phyloP scores from a whole-genome alignment of 169 alveolate species.

The Cryptosporidium viatorum region DNA sequence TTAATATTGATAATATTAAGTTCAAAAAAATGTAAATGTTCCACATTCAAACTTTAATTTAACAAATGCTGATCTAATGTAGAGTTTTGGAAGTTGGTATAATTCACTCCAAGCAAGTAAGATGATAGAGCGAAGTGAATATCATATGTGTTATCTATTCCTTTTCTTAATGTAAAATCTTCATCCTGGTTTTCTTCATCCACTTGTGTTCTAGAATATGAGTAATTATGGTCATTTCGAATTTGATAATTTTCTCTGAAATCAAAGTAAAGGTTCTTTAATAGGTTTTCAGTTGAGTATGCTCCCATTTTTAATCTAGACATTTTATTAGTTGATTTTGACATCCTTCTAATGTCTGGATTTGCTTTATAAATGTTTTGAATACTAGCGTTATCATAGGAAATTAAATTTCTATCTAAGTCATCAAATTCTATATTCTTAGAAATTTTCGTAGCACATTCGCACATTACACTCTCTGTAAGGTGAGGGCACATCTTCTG shows the following conservation, averaged over 20 bases:
- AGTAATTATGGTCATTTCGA: not conserved
- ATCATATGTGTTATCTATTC: conserved; percentile 7
- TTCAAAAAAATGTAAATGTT: conserved; percentile 18
- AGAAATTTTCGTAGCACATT: conserved; percentile 15
- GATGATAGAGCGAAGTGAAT: conserved; percentile 14
- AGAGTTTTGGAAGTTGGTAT: conserved; percentile 19
- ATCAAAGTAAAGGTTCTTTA: conserved; percentile 10
- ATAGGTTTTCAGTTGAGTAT: conserved; percentile 16
- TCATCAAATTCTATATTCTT: not conserved
- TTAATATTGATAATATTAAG: conserved; percentile 1
- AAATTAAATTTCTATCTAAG: conserved; percentile 7
- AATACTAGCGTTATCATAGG: not conserved
- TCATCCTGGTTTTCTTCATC: not conserved
- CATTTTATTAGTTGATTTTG: not conserved
- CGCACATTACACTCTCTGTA: conserved; percentile 49
- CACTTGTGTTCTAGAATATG: not conserved
- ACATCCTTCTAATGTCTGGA: not conserved
- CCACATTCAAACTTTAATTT: conserved; percentile 17
- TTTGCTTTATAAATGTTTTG: not conserved
- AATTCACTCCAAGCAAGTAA: conserved; percentile 45
- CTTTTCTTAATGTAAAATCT: not conserved
- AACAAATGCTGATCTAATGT: conserved; percentile 15
- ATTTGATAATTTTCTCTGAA: conserved; percentile 43
- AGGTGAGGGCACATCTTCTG: conserved; percentile 58
- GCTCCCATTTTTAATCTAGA: conserved; percentile 7